These are phyloP conservation scores for Diaporthe vaccinii DNA, from an alignment of 2,329 filamentous ascomycete species.

Conservation along the genomic window DNA sequence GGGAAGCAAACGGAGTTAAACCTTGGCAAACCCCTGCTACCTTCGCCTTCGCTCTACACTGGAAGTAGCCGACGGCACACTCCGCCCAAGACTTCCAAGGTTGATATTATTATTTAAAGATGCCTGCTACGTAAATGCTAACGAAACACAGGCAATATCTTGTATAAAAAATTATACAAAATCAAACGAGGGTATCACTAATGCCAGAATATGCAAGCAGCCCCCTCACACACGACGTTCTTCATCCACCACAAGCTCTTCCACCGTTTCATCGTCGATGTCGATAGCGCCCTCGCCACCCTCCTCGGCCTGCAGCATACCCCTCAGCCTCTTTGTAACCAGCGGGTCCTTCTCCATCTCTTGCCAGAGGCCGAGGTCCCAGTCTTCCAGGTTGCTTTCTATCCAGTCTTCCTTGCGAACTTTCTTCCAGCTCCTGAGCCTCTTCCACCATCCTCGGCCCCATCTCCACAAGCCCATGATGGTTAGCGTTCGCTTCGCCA, in stretches of 20 bases:
- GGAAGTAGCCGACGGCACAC: not conserved
- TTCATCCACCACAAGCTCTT: slow-evolving; percentile 5
- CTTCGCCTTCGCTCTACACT: not conserved
- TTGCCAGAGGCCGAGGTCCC: slow-evolving; percentile 70
- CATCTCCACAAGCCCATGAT: slow-evolving; percentile 61
- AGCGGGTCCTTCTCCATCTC: slow-evolving; percentile 67
- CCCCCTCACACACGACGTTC: not conserved
- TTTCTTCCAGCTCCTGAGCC: slow-evolving; percentile 36
- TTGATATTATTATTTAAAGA: not conserved
- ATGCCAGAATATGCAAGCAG: not conserved
- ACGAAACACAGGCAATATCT: not conserved
- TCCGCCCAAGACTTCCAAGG: not conserved
- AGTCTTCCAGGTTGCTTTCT: slow-evolving; percentile 56
- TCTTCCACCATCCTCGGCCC: slow-evolving; percentile 44
- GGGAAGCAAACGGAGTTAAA: not conserved
- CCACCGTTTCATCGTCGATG: not conserved
- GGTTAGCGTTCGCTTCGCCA: slow-evolving; percentile 60
- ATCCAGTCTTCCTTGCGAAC: slow-evolving; percentile 31
- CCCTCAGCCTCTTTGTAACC: slow-evolving; percentile 57
- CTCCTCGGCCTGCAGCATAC: slow-evolving; percentile 47
- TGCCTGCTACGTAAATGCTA: not conserved
- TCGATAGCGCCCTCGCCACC: not conserved
- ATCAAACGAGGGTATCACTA: slow-evolving; percentile 5
- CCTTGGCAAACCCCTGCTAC: not conserved
- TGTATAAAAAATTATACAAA: not conserved